These are phyloP conservation scores for Halocafeteria seosinensis DNA, from an alignment of 108 stramenopile species.

Conservation along the genomic window DNA sequence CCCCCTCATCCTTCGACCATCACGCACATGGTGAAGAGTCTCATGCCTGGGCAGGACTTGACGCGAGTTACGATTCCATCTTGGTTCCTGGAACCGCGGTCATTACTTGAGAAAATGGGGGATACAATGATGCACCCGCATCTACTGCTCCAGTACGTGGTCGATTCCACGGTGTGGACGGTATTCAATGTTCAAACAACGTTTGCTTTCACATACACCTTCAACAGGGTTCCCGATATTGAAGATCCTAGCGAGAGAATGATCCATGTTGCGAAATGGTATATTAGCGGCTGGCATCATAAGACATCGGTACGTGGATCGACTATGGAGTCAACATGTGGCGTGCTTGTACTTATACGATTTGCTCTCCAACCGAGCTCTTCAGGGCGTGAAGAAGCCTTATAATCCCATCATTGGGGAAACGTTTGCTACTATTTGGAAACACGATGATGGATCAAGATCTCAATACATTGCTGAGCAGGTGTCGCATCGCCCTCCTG, in stretches of 20 bases:
- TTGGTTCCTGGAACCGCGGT: background rate
- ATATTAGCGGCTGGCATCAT: background rate
- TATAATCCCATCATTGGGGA: conserved; percentile 4
- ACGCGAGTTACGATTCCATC: background rate
- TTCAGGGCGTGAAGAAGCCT: background rate
- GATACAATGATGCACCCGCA: conserved; percentile 2
- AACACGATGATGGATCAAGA: background rate
- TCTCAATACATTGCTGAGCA: background rate
- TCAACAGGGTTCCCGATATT: background rate
- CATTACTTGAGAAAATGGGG: background rate
- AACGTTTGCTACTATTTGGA: background rate
- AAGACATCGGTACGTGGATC: background rate
- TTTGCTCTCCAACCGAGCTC: background rate
- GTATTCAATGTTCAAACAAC: background rate
- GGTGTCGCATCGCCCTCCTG: background rate
- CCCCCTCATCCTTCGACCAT: background rate
- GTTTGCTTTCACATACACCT: background rate
- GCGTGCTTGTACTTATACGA: background rate
- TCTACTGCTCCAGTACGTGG: background rate
- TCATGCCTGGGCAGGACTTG: conserved; percentile 1
- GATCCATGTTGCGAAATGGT: background rate
- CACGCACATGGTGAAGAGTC: background rate
- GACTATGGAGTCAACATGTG: background rate
- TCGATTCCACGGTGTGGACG: background rate
- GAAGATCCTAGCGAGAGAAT: background rate